Conservation (phyloP, 2,329 filamentous ascomycete species). For the Colletotrichum scovillei region DNA sequence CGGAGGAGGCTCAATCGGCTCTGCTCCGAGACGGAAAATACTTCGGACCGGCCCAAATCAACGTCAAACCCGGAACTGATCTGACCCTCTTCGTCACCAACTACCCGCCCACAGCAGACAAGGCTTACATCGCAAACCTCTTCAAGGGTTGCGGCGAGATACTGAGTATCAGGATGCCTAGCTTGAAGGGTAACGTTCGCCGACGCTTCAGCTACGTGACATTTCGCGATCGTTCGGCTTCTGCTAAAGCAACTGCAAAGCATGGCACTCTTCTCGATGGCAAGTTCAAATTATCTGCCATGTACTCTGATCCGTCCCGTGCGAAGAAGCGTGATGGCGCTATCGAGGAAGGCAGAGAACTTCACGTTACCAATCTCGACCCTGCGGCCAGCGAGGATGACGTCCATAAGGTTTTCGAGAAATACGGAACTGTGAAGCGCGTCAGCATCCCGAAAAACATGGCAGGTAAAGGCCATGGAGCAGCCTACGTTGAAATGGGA, state of each 20-base stretch:
- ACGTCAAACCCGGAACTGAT: constrained; percentile 78
- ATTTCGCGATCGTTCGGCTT: constrained; percentile 77
- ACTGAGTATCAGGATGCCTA: constrained; percentile 88
- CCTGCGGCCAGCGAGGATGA: constrained; percentile 73
- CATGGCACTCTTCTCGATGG: constrained; percentile 78
- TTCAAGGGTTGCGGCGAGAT: constrained; percentile 85
- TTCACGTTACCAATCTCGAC: constrained; percentile 80
- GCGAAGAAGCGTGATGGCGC: constrained; percentile 85
- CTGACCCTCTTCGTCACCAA: constrained; percentile 92
- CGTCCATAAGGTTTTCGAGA: constrained; percentile 75
- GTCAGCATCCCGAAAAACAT: constrained; percentile 78
- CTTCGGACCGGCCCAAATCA: constrained; percentile 78
- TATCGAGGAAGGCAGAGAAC: constrained; percentile 86
- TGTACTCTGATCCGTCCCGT: constrained; percentile 84
- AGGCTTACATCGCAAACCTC: constrained; percentile 73
- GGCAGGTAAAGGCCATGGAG: constrained; percentile 78
- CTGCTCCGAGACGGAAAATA: constrained; percentile 84
- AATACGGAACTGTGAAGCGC: constrained; percentile 79
- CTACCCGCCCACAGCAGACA: constrained; percentile 82
- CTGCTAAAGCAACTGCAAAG: constrained; percentile 77
- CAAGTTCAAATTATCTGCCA: constrained; percentile 76
- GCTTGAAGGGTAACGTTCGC: constrained; percentile 87
- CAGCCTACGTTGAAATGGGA: constrained; percentile 82
- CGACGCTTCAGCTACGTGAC: constrained; percentile 96
- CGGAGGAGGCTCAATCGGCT: constrained; percentile 85